These are phyloP conservation scores for Fusarium musae DNA, from an alignment of 2,329 filamentous ascomycete species.

Conservation along the genomic window DNA sequence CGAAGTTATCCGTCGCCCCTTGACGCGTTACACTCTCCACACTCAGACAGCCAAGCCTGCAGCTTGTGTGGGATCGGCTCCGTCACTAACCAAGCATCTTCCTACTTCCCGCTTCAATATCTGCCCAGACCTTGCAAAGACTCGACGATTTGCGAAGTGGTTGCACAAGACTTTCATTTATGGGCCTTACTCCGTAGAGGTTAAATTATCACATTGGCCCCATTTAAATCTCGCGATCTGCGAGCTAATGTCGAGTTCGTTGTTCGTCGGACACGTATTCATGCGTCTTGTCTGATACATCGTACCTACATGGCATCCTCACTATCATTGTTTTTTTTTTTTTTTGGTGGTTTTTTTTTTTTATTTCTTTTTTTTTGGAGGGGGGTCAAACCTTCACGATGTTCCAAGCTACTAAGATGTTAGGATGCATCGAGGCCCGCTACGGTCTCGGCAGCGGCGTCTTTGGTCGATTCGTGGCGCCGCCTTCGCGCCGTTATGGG, in stretches of 20 bases:
- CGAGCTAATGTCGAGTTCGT: background rate
- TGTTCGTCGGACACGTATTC: conserved; percentile 23
- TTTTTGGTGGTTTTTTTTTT: too few relatives aligned
- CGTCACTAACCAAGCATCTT: conserved; percentile 21
- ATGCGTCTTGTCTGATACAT: conserved; percentile 23
- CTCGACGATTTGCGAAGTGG: conserved; percentile 23
- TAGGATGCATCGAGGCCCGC: conserved; percentile 9
- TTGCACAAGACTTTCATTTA: conserved; percentile 24
- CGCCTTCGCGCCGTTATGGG: conserved; percentile 18
- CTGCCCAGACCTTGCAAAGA: conserved; percentile 22
- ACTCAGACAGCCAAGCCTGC: conserved; percentile 22
- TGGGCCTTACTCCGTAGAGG: background rate
- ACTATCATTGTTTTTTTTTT: background rate
- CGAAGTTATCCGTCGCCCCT: conserved; percentile 17
- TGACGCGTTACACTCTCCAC: conserved; percentile 40
- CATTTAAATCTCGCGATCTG: conserved; percentile 4
- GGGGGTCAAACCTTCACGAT: background rate
- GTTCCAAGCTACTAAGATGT: background rate
- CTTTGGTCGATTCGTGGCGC: conserved; percentile 29
- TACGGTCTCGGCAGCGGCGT: conserved; percentile 32
- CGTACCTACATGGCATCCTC: background rate
- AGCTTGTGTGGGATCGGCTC: conserved; percentile 17
- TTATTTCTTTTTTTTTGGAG: background rate
- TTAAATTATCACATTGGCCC: conserved; percentile 1
- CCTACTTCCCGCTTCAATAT: conserved; percentile 30